phyloP scores from a whole-genome alignment of 768 basidiomycete species.

The Russula brevipes region DNA sequence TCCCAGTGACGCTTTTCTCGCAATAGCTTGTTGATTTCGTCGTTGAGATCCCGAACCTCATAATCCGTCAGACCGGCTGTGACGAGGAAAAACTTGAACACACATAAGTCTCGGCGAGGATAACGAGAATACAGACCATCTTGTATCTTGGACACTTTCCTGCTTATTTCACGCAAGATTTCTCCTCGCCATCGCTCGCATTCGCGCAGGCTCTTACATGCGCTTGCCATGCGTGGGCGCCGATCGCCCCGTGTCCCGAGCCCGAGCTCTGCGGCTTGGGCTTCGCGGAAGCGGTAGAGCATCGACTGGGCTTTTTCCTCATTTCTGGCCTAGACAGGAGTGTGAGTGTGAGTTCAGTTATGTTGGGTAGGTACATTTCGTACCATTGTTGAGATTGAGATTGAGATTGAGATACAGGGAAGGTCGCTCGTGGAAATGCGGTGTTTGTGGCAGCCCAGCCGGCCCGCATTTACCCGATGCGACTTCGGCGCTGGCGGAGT shows the following conservation, averaged over 20 bases:
- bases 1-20: constrained; percentile 98
- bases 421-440: not conserved
- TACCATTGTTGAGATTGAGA: constrained; percentile 2
- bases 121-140: constrained; percentile 54
- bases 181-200: constrained; percentile 97
- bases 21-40: constrained; percentile 94
- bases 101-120: not conserved
- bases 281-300: constrained; percentile 93
- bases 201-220: constrained; percentile 86
- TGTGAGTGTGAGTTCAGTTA: not conserved
- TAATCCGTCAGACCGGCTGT: constrained; percentile 91
- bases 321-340: constrained; percentile 73
- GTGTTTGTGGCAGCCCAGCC: not conserved
- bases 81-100: not conserved
- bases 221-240: constrained; percentile 88
- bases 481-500: not conserved
- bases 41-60: constrained; percentile 92
- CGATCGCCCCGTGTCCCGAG: constrained; percentile 78
- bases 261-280: constrained; percentile 93
- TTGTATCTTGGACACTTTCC: constrained; percentile 98
- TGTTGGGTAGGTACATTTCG: not conserved
- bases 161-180: constrained; percentile 86
- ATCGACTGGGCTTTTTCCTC: constrained; percentile 96
- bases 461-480: not conserved
- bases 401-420: too few relatives aligned